A percentile compares a stretch with the other conserved stretches of the same genome.
Evolutionary conservation across 345 rosid species (phyloP).

Genomic region (Hypericum perforatum): DNA sequence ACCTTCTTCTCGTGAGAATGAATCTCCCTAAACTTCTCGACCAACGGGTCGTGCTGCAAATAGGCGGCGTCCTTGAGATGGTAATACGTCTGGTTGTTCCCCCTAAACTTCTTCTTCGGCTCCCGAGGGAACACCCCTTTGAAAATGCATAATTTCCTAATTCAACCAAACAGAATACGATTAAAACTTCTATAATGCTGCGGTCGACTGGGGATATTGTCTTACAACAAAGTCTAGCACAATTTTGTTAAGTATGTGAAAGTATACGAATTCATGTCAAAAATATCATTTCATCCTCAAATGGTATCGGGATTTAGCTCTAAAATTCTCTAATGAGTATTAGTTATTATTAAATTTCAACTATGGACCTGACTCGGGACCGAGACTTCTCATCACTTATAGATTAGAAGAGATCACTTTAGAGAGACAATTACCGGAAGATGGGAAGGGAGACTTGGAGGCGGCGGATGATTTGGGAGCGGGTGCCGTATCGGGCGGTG

Average conservation of each 20-base stretch:
- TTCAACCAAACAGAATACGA: too few relatives aligned
- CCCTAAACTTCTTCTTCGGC: constrained; percentile 88
- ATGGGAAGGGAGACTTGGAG: constrained; percentile 65
- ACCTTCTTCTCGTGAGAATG: constrained; percentile 66
- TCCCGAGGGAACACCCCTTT: constrained; percentile 89
- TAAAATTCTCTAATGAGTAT: too few relatives aligned
- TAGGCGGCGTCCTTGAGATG: constrained; percentile 86
- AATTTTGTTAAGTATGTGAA: too few relatives aligned
- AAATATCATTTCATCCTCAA: too few relatives aligned
- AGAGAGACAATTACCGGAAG: constrained; percentile 50
- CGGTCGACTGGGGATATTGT: too few relatives aligned
- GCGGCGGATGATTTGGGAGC: constrained; percentile 73
- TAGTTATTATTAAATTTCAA: too few relatives aligned
- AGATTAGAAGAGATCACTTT: too few relatives aligned
- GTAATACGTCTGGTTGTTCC: constrained; percentile 90
- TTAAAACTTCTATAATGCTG: too few relatives aligned
- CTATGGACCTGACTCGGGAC: background rate
- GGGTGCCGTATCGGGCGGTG: constrained; percentile 71
- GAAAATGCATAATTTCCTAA: constrained; percentile 68
- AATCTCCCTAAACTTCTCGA: constrained; percentile 77
- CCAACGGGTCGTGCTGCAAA: constrained; percentile 75
- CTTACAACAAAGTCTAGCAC: too few relatives aligned
- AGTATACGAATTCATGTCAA: too few relatives aligned
- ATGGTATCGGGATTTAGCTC: too few relatives aligned
- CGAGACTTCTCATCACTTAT: too few relatives aligned